A percentile compares a stretch with the other conserved stretches of the same genome.
Evolutionary conservation across 2,329 filamentous ascomycete species (phyloP).

Genomic region (Aureobasidium sp.): DNA sequence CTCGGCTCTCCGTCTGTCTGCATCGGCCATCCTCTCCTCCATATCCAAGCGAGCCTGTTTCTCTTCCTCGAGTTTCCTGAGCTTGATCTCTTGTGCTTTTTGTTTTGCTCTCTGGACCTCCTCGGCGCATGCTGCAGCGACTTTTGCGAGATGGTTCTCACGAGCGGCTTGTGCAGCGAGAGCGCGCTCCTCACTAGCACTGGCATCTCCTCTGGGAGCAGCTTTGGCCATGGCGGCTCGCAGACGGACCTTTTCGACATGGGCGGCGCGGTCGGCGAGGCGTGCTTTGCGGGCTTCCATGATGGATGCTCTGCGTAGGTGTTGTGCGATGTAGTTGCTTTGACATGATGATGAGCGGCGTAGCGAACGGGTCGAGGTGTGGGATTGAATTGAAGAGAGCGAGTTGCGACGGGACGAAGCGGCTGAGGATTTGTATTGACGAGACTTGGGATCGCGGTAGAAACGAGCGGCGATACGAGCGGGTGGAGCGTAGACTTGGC

Average conservation of each 20-base stretch:
- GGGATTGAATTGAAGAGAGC: constrained; percentile 65
- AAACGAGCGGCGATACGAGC: constrained; percentile 72
- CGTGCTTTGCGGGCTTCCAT: constrained; percentile 72
- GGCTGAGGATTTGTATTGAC: constrained; percentile 64
- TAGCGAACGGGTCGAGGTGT: constrained; percentile 53
- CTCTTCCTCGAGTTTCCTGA: constrained; percentile 67
- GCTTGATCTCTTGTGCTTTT: constrained; percentile 72
- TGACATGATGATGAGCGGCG: constrained; percentile 47
- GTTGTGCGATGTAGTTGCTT: constrained; percentile 70
- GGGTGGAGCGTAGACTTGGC: constrained; percentile 52
- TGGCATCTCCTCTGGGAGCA: constrained; percentile 47
- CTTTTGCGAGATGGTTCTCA: constrained; percentile 73
- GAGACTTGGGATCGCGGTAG: constrained; percentile 54
- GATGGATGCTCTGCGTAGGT: constrained; percentile 70
- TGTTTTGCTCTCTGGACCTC: constrained; percentile 77
- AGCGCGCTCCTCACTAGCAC: constrained; percentile 65
- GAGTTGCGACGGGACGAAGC: constrained; percentile 73
- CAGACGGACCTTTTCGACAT: constrained; percentile 74
- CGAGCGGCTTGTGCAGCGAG: constrained; percentile 69
- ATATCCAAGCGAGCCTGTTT: constrained; percentile 62
- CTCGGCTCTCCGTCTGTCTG: constrained; percentile 57
- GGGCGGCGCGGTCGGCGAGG: constrained; percentile 68
- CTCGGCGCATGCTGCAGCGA: constrained; percentile 71
- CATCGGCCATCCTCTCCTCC: constrained; percentile 71
- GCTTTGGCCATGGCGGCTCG: constrained; percentile 67